Evolutionary conservation across 169 alveolate species (phyloP), one percentile per base, ranked within the genome.

Genomic region (Plasmodium vivax): DNA sequence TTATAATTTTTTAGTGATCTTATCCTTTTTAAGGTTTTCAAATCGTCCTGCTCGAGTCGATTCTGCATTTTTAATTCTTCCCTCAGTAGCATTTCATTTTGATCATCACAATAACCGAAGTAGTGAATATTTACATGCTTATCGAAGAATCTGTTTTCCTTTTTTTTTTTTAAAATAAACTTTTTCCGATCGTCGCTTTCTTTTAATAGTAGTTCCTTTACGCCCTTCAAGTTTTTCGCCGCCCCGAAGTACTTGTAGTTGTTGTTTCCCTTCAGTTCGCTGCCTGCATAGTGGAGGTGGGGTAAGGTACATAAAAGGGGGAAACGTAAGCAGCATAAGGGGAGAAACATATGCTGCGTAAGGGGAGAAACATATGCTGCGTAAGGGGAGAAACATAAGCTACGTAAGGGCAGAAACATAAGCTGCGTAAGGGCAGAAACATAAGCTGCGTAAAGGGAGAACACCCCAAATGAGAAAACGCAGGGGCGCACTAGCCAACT

Each of bases 231-330:
- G 83, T 98, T 97, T 96, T 98, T 98, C 9, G 99, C 99, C 3
- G 99, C 99, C 2, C 99, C 99, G 88, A 97, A 98, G 95, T 98
- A 98, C 79, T 96, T 96, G 96, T 98, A 98, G 68, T 98, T 99
- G 72, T 97, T 98, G 32, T 97, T 93, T 77, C 98, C 98, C 84
- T 96, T 97, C 41, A 97, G 92, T 83, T 96, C 98, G 19, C 96
- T 93, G 9, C 98, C 95, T 90, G 47, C 10, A 23, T n/a, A 10
- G 34, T 5, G 54, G 73, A 62, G 30, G 38, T 36, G 32, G 19
- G 7, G 3, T 41, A 71, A 47, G 7, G n/a, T n/a, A n/a, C n/a
- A n/a, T n/a, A 16, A 47, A 36, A 58, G 62, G 68, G 30, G 30
- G 27, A 38, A 23, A 9, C 74, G 54, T 19, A 27, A 0, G 34